Evolutionary conservation across 163 green algal species (phyloP).

Genomic region (Scenedesmus sp.): DNA sequence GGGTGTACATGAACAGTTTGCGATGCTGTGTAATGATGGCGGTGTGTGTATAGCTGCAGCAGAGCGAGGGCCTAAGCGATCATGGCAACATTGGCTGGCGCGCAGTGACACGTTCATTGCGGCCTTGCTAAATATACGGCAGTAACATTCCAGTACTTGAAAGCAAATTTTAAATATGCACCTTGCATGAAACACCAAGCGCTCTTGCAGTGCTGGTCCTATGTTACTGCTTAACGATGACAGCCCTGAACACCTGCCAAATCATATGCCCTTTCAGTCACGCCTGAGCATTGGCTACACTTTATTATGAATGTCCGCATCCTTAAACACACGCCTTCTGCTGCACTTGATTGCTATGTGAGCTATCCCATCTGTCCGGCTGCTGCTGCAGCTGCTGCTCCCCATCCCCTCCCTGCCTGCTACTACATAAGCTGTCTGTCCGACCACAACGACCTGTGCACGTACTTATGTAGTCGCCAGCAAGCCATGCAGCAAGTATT

Average conservation of each 20-base stretch:
- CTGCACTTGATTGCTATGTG: not conserved
- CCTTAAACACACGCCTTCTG: not conserved
- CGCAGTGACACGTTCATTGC: conserved; percentile 1
- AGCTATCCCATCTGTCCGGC: not conserved
- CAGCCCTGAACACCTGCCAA: not conserved
- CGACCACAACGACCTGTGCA: not conserved
- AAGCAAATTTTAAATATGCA: not conserved
- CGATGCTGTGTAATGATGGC: not conserved
- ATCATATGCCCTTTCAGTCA: not conserved
- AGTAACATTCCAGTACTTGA: not conserved
- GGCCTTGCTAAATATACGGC: not conserved
- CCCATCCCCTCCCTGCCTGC: not conserved
- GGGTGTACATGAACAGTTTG: not conserved
- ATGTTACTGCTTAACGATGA: not conserved
- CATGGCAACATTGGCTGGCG: not conserved
- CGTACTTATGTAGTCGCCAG: not conserved
- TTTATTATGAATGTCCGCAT: too few relatives aligned
- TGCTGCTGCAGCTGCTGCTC: not conserved
- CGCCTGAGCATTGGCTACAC: not conserved
- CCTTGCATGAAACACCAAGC: not conserved
- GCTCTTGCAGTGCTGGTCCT: not conserved
- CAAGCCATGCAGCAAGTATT: not conserved
- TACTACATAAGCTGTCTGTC: not conserved
- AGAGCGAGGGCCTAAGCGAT: not conserved
- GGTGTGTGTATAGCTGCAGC: not conserved